These are phyloP conservation scores for Aspergillus arachidicola DNA, from an alignment of 2,329 filamentous ascomycete genomes.

Conservation along the genomic window DNA sequence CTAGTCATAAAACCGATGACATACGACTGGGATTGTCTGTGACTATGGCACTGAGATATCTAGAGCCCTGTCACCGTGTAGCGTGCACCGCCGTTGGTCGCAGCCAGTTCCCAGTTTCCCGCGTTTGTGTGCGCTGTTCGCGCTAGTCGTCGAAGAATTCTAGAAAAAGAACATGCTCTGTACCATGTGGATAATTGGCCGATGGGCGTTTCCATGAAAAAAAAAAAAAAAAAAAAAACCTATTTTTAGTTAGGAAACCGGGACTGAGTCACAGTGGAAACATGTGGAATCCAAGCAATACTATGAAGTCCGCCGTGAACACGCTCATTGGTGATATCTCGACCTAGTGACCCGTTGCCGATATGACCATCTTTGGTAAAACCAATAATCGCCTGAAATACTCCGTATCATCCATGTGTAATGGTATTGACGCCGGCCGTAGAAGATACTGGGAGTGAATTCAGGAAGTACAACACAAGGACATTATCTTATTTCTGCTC, in stretches of 20 bases:
- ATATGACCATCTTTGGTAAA: background rate
- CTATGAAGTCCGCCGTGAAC: background rate
- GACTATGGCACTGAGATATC: background rate
- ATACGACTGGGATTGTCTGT: background rate
- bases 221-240: background rate
- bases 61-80: background rate
- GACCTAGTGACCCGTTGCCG: background rate
- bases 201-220: background rate
- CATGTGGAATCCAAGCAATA: constrained; percentile 8
- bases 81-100: constrained; percentile 7
- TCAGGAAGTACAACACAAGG: background rate
- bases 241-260: constrained; percentile 32
- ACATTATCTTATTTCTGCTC: background rate
- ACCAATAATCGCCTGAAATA: background rate
- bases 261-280: constrained; percentile 11
- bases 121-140: constrained; percentile 7
- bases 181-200: constrained; percentile 5
- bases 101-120: constrained; percentile 6
- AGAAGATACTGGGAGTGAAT: background rate
- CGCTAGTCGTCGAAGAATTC: constrained; percentile 30
- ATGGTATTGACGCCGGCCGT: background rate
- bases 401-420: background rate
- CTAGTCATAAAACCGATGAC: background rate
- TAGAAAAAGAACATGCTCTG: constrained; percentile 28
- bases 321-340: constrained; percentile 1